Evolutionary conservation across 495 filamentous ascomycete genomes (phyloP).

Genomic region (Schizothecium vesticola): DNA sequence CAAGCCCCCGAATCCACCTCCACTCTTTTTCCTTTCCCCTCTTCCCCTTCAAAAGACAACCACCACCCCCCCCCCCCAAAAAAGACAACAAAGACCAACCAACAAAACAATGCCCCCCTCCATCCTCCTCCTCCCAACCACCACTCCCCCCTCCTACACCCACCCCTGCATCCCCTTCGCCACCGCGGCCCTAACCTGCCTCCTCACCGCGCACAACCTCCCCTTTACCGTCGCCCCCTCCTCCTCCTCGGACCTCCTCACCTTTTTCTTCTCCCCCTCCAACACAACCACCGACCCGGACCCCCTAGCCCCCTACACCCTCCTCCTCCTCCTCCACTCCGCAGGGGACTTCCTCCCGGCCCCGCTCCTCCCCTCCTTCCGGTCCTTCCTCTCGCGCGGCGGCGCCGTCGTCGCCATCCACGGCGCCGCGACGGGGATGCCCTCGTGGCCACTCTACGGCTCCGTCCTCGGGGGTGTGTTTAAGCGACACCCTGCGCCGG

Average conservation of each 20-base stretch:
- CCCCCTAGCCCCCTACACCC: slow-evolving; percentile 25
- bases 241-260: slow-evolving; percentile 16
- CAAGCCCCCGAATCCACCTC: neutral
- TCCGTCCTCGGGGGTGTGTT: slow-evolving; percentile 34
- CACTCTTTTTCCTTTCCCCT: neutral
- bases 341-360: slow-evolving; percentile 33
- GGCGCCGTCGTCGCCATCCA: slow-evolving; percentile 37
- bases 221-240: slow-evolving; percentile 8
- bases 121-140: slow-evolving; percentile 30
- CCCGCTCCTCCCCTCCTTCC: slow-evolving; percentile 25
- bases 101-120: neutral
- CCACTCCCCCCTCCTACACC: slow-evolving; percentile 30
- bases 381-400: slow-evolving; percentile 27
- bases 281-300: neutral
- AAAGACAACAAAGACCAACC: neutral
- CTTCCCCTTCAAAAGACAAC: neutral
- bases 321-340: slow-evolving; percentile 33
- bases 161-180: slow-evolving; percentile 34
- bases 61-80: neutral
- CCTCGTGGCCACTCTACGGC: slow-evolving; percentile 26
- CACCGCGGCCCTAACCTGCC: slow-evolving; percentile 23
- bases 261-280: slow-evolving; percentile 17
- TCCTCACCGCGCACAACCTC: neutral
- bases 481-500: slow-evolving; percentile 30
- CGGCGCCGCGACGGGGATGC: slow-evolving; percentile 32